Evolutionary conservation across 2,329 filamentous ascomycete genomes (phyloP).

Genomic region (Dactylellina leptospora): DNA sequence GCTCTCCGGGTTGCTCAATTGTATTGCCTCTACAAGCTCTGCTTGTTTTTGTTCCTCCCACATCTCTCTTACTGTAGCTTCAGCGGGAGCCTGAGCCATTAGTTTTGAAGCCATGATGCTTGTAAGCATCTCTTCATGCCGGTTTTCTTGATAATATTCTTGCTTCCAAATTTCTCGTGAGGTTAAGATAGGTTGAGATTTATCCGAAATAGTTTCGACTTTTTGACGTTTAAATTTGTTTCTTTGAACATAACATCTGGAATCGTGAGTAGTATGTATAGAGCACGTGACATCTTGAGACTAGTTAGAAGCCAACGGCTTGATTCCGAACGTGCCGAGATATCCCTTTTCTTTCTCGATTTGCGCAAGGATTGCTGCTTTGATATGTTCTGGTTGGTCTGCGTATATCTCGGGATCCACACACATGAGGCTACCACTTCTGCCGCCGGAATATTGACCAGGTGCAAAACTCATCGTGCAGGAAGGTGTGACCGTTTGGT

Average conservation of each 20-base stretch:
- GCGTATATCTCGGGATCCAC: slow-evolving; percentile 33
- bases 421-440: slow-evolving; percentile 12
- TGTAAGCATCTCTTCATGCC: no score
- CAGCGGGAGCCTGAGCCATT: no score
- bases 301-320: slow-evolving; percentile 19
- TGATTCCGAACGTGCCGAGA: slow-evolving; percentile 25
- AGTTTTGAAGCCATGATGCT: no score
- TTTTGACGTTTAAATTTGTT: no score
- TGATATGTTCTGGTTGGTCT: slow-evolving; percentile 24
- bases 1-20: no score
- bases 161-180: no score
- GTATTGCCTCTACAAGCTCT: no score
- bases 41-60: no score
- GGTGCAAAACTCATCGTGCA: slow-evolving; percentile 15
- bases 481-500: slow-evolving; percentile 15
- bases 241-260: background rate
- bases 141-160: no score
- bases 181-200: no score
- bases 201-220: no score
- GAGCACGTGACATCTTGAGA: slow-evolving; percentile 5
- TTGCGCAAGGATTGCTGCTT: slow-evolving; percentile 20
- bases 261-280: background rate
- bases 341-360: slow-evolving; percentile 26
- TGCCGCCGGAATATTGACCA: slow-evolving; percentile 11
- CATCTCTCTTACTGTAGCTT: no score